A percentile compares a stretch with the other conserved stretches of the same genome.
phyloP scores from a whole-genome alignment of 202 grass and related monocot species.

The Setaria italica region DNA sequence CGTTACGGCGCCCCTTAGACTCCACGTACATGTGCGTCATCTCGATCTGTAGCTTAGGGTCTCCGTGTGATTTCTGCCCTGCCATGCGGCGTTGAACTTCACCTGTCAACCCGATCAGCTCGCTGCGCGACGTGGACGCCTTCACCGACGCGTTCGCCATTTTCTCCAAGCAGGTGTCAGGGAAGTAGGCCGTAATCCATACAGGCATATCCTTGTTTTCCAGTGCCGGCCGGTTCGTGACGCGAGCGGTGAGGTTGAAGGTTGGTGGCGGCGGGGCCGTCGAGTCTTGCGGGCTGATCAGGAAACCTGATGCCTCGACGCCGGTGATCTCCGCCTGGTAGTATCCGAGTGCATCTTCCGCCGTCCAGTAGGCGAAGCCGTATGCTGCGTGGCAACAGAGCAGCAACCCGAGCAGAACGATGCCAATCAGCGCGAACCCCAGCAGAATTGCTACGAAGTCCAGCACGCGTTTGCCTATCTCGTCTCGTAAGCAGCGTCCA shows the following conservation, averaged over 20 bases:
- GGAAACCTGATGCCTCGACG: not conserved
- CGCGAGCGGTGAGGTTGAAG: conserved; percentile 28
- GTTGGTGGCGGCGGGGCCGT: too few species aligned
- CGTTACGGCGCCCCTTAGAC: not conserved
- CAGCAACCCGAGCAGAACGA: not conserved
- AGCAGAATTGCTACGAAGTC: not conserved
- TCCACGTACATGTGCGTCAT: not conserved
- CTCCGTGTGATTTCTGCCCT: not conserved
- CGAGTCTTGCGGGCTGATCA: not conserved
- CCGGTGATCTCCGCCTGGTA: conserved; percentile 14
- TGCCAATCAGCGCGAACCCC: not conserved
- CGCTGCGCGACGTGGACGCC: not conserved
- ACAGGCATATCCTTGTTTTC: not conserved
- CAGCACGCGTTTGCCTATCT: not conserved
- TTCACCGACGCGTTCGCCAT: not conserved
- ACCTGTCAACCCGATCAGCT: not conserved
- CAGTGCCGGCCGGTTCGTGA: not conserved
- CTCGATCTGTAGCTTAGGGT: not conserved
- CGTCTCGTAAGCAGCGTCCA: not conserved
- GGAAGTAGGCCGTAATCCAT: not conserved
- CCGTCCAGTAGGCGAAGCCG: not conserved
- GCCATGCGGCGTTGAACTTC: not conserved
- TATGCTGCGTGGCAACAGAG: not conserved
- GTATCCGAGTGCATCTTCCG: not conserved
- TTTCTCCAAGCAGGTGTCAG: not conserved